These are phyloP conservation scores for Yamadazyma paraphyllophila DNA, from an alignment of 805 yeast genomes.

Conservation along the genomic window DNA sequence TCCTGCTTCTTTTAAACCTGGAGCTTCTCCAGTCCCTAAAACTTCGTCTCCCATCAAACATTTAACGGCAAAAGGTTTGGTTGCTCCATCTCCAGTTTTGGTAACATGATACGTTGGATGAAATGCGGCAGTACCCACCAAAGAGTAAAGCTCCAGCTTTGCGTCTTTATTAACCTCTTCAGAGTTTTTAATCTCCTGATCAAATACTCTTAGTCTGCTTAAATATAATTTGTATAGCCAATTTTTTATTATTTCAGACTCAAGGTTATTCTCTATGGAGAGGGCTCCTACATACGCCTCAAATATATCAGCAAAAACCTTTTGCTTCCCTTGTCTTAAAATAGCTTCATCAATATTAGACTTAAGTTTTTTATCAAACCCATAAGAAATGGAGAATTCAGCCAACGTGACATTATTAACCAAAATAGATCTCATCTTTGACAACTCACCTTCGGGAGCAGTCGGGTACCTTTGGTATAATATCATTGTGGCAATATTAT, in stretches of 20 bases:
- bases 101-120: slow-evolving; percentile 58
- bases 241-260: slow-evolving; percentile 46
- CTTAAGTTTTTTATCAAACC: slow-evolving; percentile 56
- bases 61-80: slow-evolving; percentile 58
- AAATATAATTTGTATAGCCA: slow-evolving; percentile 57
- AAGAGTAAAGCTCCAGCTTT: slow-evolving; percentile 71
- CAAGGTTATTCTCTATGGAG: slow-evolving; percentile 52
- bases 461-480: slow-evolving; percentile 64
- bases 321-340: slow-evolving; percentile 55
- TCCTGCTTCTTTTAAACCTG: slow-evolving; percentile 74
- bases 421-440: slow-evolving; percentile 64
- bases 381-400: slow-evolving; percentile 68
- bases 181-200: slow-evolving; percentile 29
- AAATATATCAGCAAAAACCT: slow-evolving; percentile 82
- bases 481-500: slow-evolving; percentile 66
- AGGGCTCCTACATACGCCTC: slow-evolving; percentile 94
- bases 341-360: slow-evolving; percentile 47
- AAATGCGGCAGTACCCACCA: slow-evolving; percentile 71
- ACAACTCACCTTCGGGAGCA: slow-evolving; percentile 77
- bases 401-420: slow-evolving; percentile 72
- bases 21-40: slow-evolving; percentile 72
- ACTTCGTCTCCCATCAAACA: slow-evolving; percentile 64
- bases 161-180: slow-evolving; percentile 60
- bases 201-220: slow-evolving; percentile 40
- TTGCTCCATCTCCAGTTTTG: slow-evolving; percentile 44